Evolutionary conservation across 805 yeast species (phyloP), one percentile per base, ranked within the genome.

Genomic region (Saturnispora kantuleensis): DNA sequence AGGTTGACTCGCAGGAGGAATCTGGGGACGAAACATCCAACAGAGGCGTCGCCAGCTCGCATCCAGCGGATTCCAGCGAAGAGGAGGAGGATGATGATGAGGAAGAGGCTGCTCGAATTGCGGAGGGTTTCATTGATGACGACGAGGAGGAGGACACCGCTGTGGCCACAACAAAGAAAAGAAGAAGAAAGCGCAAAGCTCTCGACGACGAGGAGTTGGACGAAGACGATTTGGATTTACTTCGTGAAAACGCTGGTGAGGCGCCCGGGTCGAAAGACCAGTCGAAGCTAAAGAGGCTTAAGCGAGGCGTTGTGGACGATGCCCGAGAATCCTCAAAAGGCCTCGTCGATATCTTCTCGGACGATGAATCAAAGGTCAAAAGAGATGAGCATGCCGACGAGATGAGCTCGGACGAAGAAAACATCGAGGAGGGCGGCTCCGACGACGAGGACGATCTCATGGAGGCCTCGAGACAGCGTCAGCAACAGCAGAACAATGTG

Each of bases 101-200:
- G 57, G 96, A 84, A 56, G 96, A 89, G 52, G 97, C 89, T 56
- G 78, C 84, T 39, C 74, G 81, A 52, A 82, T 89, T 35, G 77
- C 90, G 39, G 95, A 88, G 50, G 97, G 96, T 0, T 88, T 90
- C 63, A 89, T 90, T 56, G 97, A 88, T 55, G 96, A 86, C 54
- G 95, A 84, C 47, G 94, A 80, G 16, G 84, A 75, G n/a, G 52
- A 50, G 2, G 40, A 59, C 44, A 45, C 53, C 58, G 59, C 55
- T 65, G 66, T 52, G 59, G 61, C 50, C 45, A 57, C 67, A 56
- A 63, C 64, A 50, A 53, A 53, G 15, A 50, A 51, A 30, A 69
- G 68, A 53, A 65, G 67, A 47, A 65, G 68, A 63, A 60, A 70
- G 58, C 60, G 68, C 58, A 60, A 70, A 62, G 30, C 49, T n/a